Evolutionary conservation across 805 yeast genomes (phyloP).

Genomic region (Alloascoidea africana): DNA sequence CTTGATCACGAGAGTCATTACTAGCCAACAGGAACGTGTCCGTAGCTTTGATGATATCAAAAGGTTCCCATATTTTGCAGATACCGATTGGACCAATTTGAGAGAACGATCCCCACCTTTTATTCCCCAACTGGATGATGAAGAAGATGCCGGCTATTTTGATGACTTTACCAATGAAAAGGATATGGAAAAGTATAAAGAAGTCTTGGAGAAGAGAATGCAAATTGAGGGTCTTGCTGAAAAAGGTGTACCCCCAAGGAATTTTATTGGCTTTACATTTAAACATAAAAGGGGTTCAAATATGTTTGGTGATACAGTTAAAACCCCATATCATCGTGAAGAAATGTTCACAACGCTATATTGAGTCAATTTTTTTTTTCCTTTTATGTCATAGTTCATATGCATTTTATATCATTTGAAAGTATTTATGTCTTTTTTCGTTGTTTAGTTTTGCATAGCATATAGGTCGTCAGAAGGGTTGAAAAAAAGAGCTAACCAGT

Average conservation of each 20-base stretch:
- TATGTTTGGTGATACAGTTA: constrained; percentile 6
- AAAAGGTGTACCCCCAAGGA: constrained; percentile 37
- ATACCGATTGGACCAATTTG: constrained; percentile 62
- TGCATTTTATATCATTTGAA: too few relatives aligned
- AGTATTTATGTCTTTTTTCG: too few relatives aligned
- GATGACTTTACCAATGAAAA: constrained; percentile 95
- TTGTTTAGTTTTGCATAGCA: too few relatives aligned
- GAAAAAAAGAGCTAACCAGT: too few relatives aligned
- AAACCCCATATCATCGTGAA: background rate
- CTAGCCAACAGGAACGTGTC: constrained; percentile 62
- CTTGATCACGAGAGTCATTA: constrained; percentile 61
- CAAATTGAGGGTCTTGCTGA: constrained; percentile 74
- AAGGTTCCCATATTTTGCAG: constrained; percentile 68
- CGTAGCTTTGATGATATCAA: constrained; percentile 71
- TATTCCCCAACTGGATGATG: constrained; percentile 92
- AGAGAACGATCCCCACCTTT: constrained; percentile 79
- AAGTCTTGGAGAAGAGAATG: constrained; percentile 84
- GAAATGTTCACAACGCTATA: constrained; percentile 2
- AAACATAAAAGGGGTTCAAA: constrained; percentile 43
- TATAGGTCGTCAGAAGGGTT: too few relatives aligned
- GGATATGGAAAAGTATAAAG: constrained; percentile 95
- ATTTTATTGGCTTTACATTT: constrained; percentile 91
- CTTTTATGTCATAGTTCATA: too few relatives aligned
- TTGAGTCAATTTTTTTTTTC: too few relatives aligned
- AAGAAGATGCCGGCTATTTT: constrained; percentile 96